A percentile compares a stretch with the other conserved stretches of the same genome.
These are phyloP conservation scores for Tricholoma flavovirens DNA, from an alignment of 768 basidiomycete species.

Conservation along the genomic window DNA sequence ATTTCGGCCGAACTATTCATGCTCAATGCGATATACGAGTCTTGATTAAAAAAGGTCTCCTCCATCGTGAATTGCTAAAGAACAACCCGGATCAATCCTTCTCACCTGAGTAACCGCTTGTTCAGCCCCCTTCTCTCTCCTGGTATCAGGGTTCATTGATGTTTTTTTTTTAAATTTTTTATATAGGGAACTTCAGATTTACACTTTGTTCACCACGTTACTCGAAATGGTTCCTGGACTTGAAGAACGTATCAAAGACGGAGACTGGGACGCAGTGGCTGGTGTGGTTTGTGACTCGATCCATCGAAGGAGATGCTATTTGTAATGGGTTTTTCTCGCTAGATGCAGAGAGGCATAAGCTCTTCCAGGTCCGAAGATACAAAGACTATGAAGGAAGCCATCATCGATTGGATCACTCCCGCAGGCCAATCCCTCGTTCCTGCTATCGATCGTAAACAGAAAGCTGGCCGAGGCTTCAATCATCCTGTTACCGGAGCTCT, in stretches of 20 bases:
- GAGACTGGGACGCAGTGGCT: not conserved
- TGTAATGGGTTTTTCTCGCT: not conserved
- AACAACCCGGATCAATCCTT: not conserved
- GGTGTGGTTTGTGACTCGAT: not conserved
- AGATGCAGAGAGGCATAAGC: not conserved
- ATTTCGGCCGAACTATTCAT: conserved; percentile 1
- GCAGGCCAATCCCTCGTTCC: not conserved
- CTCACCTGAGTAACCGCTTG: not conserved
- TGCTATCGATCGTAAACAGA: not conserved
- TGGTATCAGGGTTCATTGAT: not conserved
- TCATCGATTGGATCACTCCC: not conserved
- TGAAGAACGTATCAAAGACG: not conserved
- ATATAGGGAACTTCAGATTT: not conserved
- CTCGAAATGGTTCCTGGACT: conserved; percentile 8
- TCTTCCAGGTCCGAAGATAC: not conserved
- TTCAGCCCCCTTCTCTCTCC: not conserved
- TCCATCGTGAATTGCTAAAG: not conserved
- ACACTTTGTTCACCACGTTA: conserved; percentile 4
- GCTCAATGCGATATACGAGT: not conserved
- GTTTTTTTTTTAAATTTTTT: too few species aligned
- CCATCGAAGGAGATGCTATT: not conserved
- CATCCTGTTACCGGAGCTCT: not conserved
- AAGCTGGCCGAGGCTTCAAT: not conserved
- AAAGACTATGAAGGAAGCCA: not conserved
- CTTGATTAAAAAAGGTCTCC: not conserved